Conservation (phyloP, 495 filamentous ascomycete species). For the Corynascus novoguineensis region DNA sequence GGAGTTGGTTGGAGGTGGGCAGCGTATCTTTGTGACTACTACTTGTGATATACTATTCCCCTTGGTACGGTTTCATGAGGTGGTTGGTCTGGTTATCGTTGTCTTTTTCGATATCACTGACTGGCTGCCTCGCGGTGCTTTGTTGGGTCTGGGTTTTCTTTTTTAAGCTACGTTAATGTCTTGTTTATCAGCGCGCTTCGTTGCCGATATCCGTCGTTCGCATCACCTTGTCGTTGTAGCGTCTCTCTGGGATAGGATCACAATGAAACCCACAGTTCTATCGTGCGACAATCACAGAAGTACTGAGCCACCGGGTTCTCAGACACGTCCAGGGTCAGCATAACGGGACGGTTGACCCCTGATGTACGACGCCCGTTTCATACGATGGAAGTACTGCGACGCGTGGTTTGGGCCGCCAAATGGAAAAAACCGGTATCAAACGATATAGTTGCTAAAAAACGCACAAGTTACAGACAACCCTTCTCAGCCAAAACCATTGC, state of each 20-base stretch:
- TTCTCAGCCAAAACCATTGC: not conserved
- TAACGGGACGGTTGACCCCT: not conserved
- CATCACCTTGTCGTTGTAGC: not conserved
- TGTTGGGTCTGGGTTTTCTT: not conserved
- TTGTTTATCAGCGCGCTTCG: slow-evolving; percentile 2
- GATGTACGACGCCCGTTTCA: not conserved
- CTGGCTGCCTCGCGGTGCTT: not conserved
- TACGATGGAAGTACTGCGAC: not conserved
- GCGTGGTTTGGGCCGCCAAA: not conserved
- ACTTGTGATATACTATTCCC: slow-evolving; percentile 11
- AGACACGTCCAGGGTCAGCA: not conserved
- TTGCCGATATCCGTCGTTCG: not conserved
- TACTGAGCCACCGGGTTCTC: not conserved
- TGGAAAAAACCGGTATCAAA: not conserved
- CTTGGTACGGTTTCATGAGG: slow-evolving; percentile 2
- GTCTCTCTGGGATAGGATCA: not conserved
- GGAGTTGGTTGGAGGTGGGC: not conserved
- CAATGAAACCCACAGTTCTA: not conserved
- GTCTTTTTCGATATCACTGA: not conserved
- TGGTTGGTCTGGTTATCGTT: not conserved
- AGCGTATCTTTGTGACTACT: slow-evolving; percentile 10
- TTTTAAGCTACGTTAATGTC: not conserved
- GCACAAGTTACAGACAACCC: not conserved
- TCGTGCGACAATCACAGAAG: too few relatives aligned
- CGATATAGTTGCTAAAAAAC: not conserved